Conservation (phyloP, 305 asterid species). For the Stenogyne calaminthoides region DNA sequence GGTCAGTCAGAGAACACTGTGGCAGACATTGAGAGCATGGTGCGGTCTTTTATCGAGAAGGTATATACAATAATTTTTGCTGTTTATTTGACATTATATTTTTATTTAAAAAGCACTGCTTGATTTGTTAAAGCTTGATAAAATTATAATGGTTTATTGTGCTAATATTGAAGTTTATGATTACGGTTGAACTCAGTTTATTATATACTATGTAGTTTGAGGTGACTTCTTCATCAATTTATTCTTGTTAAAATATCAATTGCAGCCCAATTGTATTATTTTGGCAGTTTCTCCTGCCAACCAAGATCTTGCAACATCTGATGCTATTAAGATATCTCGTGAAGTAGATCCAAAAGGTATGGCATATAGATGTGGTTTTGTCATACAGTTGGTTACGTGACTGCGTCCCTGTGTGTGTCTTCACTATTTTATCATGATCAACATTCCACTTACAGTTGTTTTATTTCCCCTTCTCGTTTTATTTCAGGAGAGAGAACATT, state of each 20-base stretch:
- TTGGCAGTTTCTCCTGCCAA: slow-evolving; percentile 97
- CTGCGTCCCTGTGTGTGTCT: too few species aligned
- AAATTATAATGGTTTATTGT: neutral
- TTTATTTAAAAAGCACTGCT: neutral
- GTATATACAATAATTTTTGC: slow-evolving; percentile 36
- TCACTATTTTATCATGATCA: too few species aligned
- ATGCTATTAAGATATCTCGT: slow-evolving; percentile 93
- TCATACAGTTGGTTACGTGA: neutral
- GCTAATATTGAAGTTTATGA: slow-evolving; percentile 14
- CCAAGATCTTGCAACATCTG: slow-evolving; percentile 99
- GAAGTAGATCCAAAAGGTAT: slow-evolving; percentile 98
- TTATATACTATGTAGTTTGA: slow-evolving; percentile 18
- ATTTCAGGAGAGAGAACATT: slow-evolving; percentile 95
- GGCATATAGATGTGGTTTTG: slow-evolving; percentile 1
- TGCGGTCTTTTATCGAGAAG: slow-evolving; percentile 91
- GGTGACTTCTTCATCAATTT: slow-evolving; percentile 26
- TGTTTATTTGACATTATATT: slow-evolving; percentile 1
- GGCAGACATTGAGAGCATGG: slow-evolving; percentile 93
- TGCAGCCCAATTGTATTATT: slow-evolving; percentile 96
- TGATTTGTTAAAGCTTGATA: too few species aligned
- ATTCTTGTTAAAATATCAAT: slow-evolving; percentile 30
- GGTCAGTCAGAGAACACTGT: slow-evolving; percentile 93
- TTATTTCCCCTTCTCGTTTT: slow-evolving; percentile 15
- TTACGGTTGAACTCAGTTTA: neutral
- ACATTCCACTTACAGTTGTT: slow-evolving; percentile 12